Evolutionary conservation across 140 eudicot species (phyloP).

Genomic region (Bidens hawaiensis): DNA sequence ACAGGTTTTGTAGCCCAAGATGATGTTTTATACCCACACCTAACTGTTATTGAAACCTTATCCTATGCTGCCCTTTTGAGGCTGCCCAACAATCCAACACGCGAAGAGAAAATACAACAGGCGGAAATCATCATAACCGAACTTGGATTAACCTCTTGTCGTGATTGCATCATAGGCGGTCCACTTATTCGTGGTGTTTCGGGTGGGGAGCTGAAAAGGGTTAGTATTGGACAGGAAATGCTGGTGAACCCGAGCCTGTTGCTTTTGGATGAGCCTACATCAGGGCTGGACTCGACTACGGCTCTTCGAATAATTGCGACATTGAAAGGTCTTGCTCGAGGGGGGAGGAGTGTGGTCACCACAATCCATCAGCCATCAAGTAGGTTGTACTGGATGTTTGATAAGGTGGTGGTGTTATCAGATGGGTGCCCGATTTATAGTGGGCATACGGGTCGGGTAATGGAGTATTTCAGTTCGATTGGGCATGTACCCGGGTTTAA

Average conservation of each 20-base stretch:
- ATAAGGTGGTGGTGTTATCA: conserved; percentile 64
- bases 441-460: conserved; percentile 49
- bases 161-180: conserved; percentile 63
- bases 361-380: conserved; percentile 95
- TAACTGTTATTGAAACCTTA: conserved; percentile 80
- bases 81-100: conserved; percentile 52
- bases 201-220: conserved; percentile 90
- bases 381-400: conserved; percentile 73
- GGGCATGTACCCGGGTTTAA: conserved; percentile 62
- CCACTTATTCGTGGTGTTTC: conserved; percentile 71
- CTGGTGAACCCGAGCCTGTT: conserved; percentile 82
- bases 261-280: conserved; percentile 91
- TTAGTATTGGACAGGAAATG: conserved; percentile 90
- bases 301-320: conserved; percentile 64
- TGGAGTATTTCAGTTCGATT: conserved; percentile 72
- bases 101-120: conserved; percentile 54
- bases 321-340: conserved; percentile 63
- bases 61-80: conserved; percentile 70
- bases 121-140: conserved; percentile 57
- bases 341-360: conserved; percentile 72
- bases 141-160: conserved; percentile 61
- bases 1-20: conserved; percentile 92
- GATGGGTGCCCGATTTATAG: conserved; percentile 76
- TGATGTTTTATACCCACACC: conserved; percentile 74
- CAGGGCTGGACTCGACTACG: conserved; percentile 87